These are phyloP conservation scores for Spathaspora arborariae DNA, from an alignment of 805 yeast species.

Conservation along the genomic window DNA sequence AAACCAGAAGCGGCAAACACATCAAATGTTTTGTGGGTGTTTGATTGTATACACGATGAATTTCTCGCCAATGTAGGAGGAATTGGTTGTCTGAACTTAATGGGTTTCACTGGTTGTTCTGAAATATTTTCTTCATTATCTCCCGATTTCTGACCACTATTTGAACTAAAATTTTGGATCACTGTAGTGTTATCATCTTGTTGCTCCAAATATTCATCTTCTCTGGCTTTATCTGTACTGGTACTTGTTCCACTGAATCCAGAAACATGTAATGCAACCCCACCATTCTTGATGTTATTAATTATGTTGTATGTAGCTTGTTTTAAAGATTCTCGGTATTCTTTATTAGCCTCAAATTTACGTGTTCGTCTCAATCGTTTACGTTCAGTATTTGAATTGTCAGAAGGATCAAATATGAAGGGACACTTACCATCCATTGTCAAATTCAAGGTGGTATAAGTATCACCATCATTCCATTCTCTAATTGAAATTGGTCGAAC, in stretches of 20 bases:
- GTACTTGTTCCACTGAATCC: conserved; percentile 24
- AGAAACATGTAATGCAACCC: conserved; percentile 8
- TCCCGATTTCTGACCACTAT: conserved; percentile 8
- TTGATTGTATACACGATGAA: conserved; percentile 38
- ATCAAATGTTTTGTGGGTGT: conserved; percentile 37
- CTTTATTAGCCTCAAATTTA: conserved; percentile 39
- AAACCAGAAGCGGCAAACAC: conserved; percentile 41
- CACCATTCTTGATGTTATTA: conserved; percentile 20
- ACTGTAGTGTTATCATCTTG: conserved; percentile 9
- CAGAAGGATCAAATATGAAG: conserved; percentile 60
- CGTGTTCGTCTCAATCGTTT: conserved; percentile 36
- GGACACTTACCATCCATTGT: conserved; percentile 79
- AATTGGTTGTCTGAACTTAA: conserved; percentile 19
- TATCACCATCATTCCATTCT: conserved; percentile 62
- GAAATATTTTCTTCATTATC: neutral
- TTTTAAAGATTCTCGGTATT: conserved; percentile 36
- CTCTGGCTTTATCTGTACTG: conserved; percentile 21
- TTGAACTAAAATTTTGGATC: conserved; percentile 10
- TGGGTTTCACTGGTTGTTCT: conserved; percentile 4
- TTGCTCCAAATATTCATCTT: conserved; percentile 1
- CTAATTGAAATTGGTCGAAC: conserved; percentile 77
- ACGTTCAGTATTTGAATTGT: conserved; percentile 31
- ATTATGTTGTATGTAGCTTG: conserved; percentile 32
- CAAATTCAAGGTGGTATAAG: conserved; percentile 51
- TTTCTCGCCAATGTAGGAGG: conserved; percentile 30